These are phyloP conservation scores for Senna tora DNA, from an alignment of 306 rosid genomes.

Conservation along the genomic window DNA sequence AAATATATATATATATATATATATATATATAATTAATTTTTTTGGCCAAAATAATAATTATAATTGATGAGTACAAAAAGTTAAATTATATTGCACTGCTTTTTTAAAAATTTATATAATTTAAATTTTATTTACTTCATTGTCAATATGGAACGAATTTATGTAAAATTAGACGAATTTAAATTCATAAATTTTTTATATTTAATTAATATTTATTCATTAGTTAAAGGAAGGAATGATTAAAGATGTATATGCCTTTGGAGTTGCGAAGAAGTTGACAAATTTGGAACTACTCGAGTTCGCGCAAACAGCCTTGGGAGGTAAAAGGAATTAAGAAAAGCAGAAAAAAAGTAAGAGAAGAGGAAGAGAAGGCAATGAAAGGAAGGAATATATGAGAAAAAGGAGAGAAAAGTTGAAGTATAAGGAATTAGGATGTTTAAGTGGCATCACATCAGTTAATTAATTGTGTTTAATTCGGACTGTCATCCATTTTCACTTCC, in stretches of 20 bases:
- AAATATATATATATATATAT: too few relatives aligned
- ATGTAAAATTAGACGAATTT: too few relatives aligned
- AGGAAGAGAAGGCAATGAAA: constrained; percentile 3
- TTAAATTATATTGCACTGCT: too few relatives aligned
- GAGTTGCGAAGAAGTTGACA: constrained; percentile 23
- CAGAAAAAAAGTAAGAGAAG: background rate
- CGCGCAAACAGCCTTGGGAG: constrained; percentile 36
- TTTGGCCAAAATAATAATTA: too few relatives aligned
- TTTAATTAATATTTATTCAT: too few relatives aligned
- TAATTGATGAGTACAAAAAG: too few relatives aligned
- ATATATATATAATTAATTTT: too few relatives aligned
- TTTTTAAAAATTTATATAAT: too few relatives aligned
- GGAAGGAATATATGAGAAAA: constrained; percentile 20
- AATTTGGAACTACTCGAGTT: constrained; percentile 42
- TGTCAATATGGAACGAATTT: too few relatives aligned
- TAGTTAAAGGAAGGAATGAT: background rate
- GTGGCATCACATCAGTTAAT: constrained; percentile 49
- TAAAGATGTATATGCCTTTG: constrained; percentile 15
- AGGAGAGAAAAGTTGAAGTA: constrained; percentile 50
- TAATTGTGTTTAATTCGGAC: constrained; percentile 53
- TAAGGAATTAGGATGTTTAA: constrained; percentile 42
- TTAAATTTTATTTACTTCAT: too few relatives aligned
- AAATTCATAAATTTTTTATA: too few relatives aligned
- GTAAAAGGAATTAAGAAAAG: constrained; percentile 18
- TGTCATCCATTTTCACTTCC: constrained; percentile 65